These are phyloP conservation scores for Candida caryicola DNA, from an alignment of 805 yeast species.

Conservation along the genomic window DNA sequence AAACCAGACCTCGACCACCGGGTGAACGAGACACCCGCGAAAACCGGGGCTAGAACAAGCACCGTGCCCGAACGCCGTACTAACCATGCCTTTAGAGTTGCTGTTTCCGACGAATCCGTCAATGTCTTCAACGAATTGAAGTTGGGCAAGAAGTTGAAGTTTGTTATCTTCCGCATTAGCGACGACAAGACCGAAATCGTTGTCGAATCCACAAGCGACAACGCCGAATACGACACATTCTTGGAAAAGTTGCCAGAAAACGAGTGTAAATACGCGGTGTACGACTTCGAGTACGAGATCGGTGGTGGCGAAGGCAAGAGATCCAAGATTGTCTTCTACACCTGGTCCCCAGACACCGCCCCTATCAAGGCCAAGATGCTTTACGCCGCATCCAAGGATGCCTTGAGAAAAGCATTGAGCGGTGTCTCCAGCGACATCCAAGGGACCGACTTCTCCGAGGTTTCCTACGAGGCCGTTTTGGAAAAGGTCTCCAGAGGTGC, in stretches of 20 bases:
- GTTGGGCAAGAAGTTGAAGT: slow-evolving; percentile 87
- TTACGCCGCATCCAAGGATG: slow-evolving; percentile 97
- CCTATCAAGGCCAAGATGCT: slow-evolving; percentile 95
- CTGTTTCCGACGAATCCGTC: slow-evolving; percentile 76
- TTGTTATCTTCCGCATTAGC: slow-evolving; percentile 75
- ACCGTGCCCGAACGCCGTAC: not conserved
- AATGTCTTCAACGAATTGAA: slow-evolving; percentile 94
- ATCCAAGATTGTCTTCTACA: slow-evolving; percentile 64
- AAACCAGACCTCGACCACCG: no score
- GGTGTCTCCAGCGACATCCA: slow-evolving; percentile 94
- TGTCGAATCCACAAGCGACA: slow-evolving; percentile 79
- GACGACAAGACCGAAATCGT: slow-evolving; percentile 86
- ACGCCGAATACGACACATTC: slow-evolving; percentile 77
- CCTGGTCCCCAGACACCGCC: slow-evolving; percentile 99
- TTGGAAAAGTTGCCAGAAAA: slow-evolving; percentile 88
- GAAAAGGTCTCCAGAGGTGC: slow-evolving; percentile 87
- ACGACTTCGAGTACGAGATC: slow-evolving; percentile 93
- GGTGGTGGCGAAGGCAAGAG: slow-evolving; percentile 93
- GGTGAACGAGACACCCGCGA: no score
- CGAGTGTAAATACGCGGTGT: slow-evolving; percentile 94
- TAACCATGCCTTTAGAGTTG: slow-evolving; percentile 28
- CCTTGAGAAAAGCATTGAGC: slow-evolving; percentile 93
- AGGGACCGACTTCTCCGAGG: slow-evolving; percentile 98
- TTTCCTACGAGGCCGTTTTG: slow-evolving; percentile 87
- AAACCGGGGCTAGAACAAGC: no score